Conservation (phyloP, 1,284 basidiomycete genomes). For the Cryptococcus sp. region DNA sequence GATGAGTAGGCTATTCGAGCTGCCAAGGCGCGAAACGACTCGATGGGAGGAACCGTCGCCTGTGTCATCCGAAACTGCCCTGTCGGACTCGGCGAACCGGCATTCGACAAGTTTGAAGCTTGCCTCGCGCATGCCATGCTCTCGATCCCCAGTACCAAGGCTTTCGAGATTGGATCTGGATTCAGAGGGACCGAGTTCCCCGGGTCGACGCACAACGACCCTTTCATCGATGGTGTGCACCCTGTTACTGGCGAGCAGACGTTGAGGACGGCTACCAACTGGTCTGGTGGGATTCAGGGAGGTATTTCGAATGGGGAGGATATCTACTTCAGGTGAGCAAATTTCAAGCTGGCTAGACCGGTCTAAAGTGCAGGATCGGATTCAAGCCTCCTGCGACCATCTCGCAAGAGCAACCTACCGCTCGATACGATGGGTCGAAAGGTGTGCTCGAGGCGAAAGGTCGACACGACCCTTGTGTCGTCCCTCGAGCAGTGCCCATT, state of each 20-base stretch:
- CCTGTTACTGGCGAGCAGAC: slow-evolving; percentile 50
- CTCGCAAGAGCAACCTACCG: slow-evolving; percentile 82
- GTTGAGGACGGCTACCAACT: slow-evolving; percentile 84
- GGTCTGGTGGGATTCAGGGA: slow-evolving; percentile 96
- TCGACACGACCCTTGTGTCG: slow-evolving; percentile 95
- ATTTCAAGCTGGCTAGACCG: too few species aligned
- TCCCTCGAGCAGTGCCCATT: slow-evolving; percentile 93
- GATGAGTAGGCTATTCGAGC: slow-evolving; percentile 73
- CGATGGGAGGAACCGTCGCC: slow-evolving; percentile 94
- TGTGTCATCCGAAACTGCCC: slow-evolving; percentile 91
- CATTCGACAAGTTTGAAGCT: slow-evolving; percentile 98
- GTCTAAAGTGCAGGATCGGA: slow-evolving; percentile 62
- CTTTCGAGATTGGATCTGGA: slow-evolving; percentile 95
- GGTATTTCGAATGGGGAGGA: slow-evolving; percentile 97
- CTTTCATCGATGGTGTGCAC: slow-evolving; percentile 65
- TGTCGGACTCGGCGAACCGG: slow-evolving; percentile 89
- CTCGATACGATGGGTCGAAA: slow-evolving; percentile 82
- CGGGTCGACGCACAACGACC: slow-evolving; percentile 89
- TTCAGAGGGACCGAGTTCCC: slow-evolving; percentile 94
- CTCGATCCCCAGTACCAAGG: slow-evolving; percentile 97
- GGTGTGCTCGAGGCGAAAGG: slow-evolving; percentile 87
- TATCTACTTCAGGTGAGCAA: slow-evolving; percentile 89
- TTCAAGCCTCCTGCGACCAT: slow-evolving; percentile 99
- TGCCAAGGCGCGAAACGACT: slow-evolving; percentile 85
- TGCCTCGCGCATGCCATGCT: slow-evolving; percentile 96